Base-by-base conservation (phyloP, 805 yeast genomes). In the Millerozyma acaciae region DNA sequence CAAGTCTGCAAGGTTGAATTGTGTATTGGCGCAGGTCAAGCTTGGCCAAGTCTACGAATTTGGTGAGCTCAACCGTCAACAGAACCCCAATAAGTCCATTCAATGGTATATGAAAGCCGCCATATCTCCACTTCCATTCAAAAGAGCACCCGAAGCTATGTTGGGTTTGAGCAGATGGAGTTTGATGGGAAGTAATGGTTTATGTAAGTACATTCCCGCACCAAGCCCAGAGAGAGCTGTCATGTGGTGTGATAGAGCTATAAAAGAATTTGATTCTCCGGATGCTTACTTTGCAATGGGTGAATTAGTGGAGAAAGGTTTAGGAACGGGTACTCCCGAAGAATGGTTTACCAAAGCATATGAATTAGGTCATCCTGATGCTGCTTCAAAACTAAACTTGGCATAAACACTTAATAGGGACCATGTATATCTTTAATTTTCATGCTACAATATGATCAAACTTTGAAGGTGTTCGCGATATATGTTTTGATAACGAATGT, bases 51-150 rank as follows among this genome's bases (percentile, higher is more conserved):
- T 67, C 3, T 67, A 67, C 41, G 73, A 67, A 43, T 44, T 44
- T 28, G 73, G 70, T 4, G 71, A 67, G 35, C 57, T 67, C 47
- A 57, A 64, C 47, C 52, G 72, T 19, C 57, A 51, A 19, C 40
- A 37, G 30, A 66, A 67, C 38, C 55, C 70, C 12, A 54, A 47
- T 43, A 66, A 67, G 43, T 65, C 71, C 13, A 58, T 67, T 27
- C 71, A 64, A 37, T 67, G 73, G 73, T 67, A 55, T 39, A 48
- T 63, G 43, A 62, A 59, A 47, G 70, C 71, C 1, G 52, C 64
- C 2, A 51, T 61, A 10, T 61, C 68, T 10, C 68, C 70, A 14
- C 45, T 66, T 16, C 50, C 56, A 10, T 63, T 57, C 49, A 55
- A 51, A 35, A 53, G 70, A 35, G 68, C 63, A 38, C 68, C 70